Conservation (phyloP, 2,329 filamentous ascomycete genomes). For the Curvularia lunata region DNA sequence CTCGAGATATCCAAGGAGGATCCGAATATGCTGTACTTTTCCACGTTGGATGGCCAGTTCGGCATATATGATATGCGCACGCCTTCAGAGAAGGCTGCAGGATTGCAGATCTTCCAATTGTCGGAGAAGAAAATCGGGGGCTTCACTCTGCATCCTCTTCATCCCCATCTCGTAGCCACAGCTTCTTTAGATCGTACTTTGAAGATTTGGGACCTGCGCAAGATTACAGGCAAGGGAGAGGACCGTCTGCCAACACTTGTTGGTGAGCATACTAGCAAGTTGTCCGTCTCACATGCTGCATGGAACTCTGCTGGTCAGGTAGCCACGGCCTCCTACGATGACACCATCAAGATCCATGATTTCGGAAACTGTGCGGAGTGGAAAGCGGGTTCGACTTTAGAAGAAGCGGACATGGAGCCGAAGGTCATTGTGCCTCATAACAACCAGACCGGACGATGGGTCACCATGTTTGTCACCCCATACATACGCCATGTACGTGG, state of each 20-base stretch:
- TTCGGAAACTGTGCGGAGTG: slow-evolving; percentile 60
- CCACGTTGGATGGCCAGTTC: slow-evolving; percentile 80
- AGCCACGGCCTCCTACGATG: slow-evolving; percentile 92
- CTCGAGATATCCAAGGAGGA: slow-evolving; percentile 78
- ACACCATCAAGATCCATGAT: slow-evolving; percentile 91
- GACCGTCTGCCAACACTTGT: slow-evolving; percentile 70
- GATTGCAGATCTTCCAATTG: slow-evolving; percentile 71
- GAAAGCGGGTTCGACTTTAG: slow-evolving; percentile 65
- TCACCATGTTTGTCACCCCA: slow-evolving; percentile 68
- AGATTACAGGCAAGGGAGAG: slow-evolving; percentile 70
- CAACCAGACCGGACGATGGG: slow-evolving; percentile 94
- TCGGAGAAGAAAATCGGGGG: slow-evolving; percentile 96
- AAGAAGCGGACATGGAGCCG: slow-evolving; percentile 70
- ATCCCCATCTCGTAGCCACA: slow-evolving; percentile 84
- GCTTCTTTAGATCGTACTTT: slow-evolving; percentile 88
- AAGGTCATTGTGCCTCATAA: slow-evolving; percentile 78
- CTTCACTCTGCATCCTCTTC: slow-evolving; percentile 80
- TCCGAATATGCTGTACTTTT: slow-evolving; percentile 80
- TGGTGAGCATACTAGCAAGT: slow-evolving; percentile 78
- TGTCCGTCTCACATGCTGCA: slow-evolving; percentile 91
- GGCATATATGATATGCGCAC: slow-evolving; percentile 80
- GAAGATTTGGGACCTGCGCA: slow-evolving; percentile 91
- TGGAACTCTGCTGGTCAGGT: slow-evolving; percentile 86
- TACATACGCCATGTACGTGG: slow-evolving; percentile 19
- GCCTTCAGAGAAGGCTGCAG: slow-evolving; percentile 56